phyloP scores from a whole-genome alignment of 1,284 basidiomycete genomes.

The Moniliophthora roreri region DNA sequence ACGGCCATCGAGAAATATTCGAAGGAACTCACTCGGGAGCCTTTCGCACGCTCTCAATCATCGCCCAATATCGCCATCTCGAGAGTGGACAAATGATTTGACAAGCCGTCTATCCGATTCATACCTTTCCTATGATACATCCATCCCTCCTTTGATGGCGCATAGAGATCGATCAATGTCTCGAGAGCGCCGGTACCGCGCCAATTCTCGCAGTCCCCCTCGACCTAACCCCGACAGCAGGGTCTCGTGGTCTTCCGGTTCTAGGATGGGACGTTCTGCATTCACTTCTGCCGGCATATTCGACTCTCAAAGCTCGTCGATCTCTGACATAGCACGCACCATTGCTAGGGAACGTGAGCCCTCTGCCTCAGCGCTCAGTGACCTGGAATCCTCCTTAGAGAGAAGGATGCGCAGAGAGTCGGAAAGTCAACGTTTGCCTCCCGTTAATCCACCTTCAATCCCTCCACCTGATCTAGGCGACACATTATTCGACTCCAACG shows the following conservation, averaged over 20 bases:
- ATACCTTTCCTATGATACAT: too few relatives aligned
- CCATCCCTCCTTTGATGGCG: too few relatives aligned
- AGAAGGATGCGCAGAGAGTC: not conserved
- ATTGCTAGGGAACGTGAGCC: slow-evolving; percentile 4
- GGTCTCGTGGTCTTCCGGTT: too few relatives aligned
- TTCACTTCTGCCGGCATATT: slow-evolving; percentile 7
- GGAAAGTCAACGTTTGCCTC: not conserved
- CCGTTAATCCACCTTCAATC: slow-evolving; percentile 11
- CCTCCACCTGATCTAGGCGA: slow-evolving; percentile 16
- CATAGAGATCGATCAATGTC: too few relatives aligned
- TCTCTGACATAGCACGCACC: slow-evolving; percentile 15
- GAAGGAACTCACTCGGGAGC: too few relatives aligned
- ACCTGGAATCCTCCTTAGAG: not conserved
- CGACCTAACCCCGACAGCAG: too few relatives aligned
- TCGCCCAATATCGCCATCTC: not conserved
- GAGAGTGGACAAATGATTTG: not conserved
- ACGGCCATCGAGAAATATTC: slow-evolving; percentile 3
- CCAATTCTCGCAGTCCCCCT: too few relatives aligned
- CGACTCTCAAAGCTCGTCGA: slow-evolving; percentile 14
- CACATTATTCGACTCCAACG: slow-evolving; percentile 4
- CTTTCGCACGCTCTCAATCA: not conserved
- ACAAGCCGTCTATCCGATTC: too few relatives aligned
- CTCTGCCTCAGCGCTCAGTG: not conserved
- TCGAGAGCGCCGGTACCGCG: too few relatives aligned
- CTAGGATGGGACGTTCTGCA: not conserved